phyloP scores from a whole-genome alignment of 345 rosid species.

The Eucalyptus camaldulensis region DNA sequence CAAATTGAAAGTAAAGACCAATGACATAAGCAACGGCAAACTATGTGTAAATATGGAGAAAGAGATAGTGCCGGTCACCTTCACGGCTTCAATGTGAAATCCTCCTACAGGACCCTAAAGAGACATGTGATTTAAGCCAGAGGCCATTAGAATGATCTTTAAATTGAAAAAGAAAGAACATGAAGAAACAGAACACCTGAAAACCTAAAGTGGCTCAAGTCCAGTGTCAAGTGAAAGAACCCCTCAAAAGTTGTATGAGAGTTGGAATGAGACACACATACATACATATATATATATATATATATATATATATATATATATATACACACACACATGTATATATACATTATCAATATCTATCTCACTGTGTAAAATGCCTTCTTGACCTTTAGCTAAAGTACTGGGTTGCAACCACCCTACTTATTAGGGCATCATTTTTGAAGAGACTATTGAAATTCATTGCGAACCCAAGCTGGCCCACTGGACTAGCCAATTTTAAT shows the following conservation, averaged over 20 bases:
- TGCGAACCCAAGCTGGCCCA: neutral
- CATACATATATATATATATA: too few species aligned
- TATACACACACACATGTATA: rapidly evolving
- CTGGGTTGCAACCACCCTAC: neutral
- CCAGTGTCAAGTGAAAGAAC: neutral
- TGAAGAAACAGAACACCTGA: neutral
- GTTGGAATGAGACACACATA: neutral
- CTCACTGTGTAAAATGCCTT: neutral
- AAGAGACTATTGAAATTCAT: neutral
- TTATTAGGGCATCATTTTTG: neutral
- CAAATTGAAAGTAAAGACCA: neutral
- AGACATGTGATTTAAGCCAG: neutral
- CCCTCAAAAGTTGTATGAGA: neutral
- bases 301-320: too few species aligned
- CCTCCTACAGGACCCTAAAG: neutral
- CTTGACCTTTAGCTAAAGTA: neutral
- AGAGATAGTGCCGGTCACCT: neutral
- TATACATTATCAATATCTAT: neutral
- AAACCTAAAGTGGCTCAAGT: neutral
- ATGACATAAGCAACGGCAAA: neutral
- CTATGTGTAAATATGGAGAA: neutral
- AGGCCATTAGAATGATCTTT: neutral
- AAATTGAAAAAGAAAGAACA: neutral
- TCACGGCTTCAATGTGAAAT: neutral
- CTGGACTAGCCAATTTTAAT: neutral